phyloP scores from a whole-genome alignment of 108 stramenopile species.

The Ochromonas danica region DNA sequence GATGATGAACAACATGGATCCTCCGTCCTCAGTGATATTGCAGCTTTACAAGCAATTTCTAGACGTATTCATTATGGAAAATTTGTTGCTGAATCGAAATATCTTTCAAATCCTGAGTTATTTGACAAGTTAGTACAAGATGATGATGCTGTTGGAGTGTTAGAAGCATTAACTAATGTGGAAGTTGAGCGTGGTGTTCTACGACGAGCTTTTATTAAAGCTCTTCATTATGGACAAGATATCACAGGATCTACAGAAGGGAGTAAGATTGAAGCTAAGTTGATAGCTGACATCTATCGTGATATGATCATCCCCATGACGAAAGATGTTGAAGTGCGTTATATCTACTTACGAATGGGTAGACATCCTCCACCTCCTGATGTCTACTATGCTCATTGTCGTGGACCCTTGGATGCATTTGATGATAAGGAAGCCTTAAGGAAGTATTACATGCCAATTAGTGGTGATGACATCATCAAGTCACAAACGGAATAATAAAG shows the following conservation, averaged over 20 bases:
- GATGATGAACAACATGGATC: conserved; percentile 97
- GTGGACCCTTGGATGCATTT: no score
- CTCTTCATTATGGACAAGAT: conserved; percentile 86
- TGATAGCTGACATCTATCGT: conserved; percentile 84
- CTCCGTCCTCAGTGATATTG: conserved; percentile 79
- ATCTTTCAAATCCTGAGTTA: conserved; percentile 71
- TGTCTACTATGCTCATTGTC: not conserved
- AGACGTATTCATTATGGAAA: conserved; percentile 93
- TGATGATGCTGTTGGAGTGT: conserved; percentile 89
- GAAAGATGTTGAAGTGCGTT: conserved; percentile 95
- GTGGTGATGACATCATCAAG: no score
- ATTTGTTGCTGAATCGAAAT: conserved; percentile 96
- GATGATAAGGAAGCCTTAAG: no score
- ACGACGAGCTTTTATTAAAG: conserved; percentile 80
- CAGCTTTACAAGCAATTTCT: conserved; percentile 78
- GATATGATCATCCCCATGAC: conserved; percentile 94
- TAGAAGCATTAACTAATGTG: conserved; percentile 84
- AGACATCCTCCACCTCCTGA: not conserved
- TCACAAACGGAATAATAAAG: no score
- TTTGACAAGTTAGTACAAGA: conserved; percentile 79
- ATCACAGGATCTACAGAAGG: conserved; percentile 65
- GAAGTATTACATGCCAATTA: no score
- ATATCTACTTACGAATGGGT: conserved; percentile 73
- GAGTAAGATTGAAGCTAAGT: conserved; percentile 82
- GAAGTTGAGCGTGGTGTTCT: conserved; percentile 90